These are phyloP conservation scores for Xerophyta viscosa DNA, from an alignment of 106 monocot species.

Conservation along the genomic window DNA sequence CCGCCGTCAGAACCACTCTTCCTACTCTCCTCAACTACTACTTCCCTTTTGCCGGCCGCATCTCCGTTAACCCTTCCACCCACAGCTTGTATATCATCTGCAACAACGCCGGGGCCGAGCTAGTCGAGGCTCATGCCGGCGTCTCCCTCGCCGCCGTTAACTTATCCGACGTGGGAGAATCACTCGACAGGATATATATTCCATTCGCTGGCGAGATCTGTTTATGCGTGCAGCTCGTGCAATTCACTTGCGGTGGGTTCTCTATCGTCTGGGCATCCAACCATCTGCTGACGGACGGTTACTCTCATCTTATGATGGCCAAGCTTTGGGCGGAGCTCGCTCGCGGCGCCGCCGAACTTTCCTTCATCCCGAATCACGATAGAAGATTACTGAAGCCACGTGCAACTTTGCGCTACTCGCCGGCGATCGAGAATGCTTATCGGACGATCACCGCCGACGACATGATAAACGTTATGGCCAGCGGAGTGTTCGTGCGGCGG, in stretches of 20 bases:
- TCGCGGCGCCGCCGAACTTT: neutral
- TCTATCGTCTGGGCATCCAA: neutral
- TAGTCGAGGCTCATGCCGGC: neutral
- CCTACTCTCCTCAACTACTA: neutral
- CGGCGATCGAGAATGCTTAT: neutral
- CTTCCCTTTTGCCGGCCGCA: slow-evolving; percentile 1
- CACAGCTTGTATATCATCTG: neutral
- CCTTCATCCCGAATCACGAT: neutral
- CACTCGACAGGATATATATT: neutral
- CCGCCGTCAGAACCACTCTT: neutral
- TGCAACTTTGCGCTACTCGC: neutral
- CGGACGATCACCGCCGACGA: neutral
- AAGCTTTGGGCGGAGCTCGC: neutral
- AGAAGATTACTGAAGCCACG: neutral
- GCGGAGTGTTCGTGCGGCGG: neutral
- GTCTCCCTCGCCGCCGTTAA: neutral
- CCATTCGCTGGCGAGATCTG: neutral
- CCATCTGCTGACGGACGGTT: neutral
- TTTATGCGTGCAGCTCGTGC: neutral
- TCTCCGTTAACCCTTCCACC: neutral
- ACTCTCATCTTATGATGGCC: neutral
- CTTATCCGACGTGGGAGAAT: neutral
- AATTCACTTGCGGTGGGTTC: neutral
- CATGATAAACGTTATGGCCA: neutral
- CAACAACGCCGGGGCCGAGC: slow-evolving; percentile 1